These are phyloP conservation scores for Calonectria pseudoreteaudii DNA, from an alignment of 2,329 filamentous ascomycete genomes.

Conservation along the genomic window DNA sequence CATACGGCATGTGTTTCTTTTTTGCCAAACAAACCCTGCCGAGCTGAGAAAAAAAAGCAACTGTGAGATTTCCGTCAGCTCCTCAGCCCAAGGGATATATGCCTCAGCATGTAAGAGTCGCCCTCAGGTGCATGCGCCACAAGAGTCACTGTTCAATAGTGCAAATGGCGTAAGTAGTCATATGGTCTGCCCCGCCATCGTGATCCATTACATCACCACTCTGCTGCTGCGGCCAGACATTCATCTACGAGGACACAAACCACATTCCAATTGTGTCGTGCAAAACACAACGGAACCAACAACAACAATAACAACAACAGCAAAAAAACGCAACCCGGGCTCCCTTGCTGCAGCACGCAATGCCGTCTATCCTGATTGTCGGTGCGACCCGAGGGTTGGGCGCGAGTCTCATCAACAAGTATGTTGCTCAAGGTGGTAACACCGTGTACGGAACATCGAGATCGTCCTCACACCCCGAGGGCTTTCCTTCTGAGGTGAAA, in stretches of 20 bases:
- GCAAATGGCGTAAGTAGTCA: constrained; percentile 13
- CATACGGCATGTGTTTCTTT: neutral
- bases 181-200: constrained; percentile 24
- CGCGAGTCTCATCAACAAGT: constrained; percentile 68
- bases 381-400: constrained; percentile 78
- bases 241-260: constrained; percentile 7
- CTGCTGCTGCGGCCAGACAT: neutral
- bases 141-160: constrained; percentile 19
- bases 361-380: constrained; percentile 69
- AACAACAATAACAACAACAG: neutral
- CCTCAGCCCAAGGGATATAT: neutral
- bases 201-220: constrained; percentile 36
- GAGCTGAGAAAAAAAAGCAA: neutral
- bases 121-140: neutral
- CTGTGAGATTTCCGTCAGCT: neutral
- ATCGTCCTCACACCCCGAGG: constrained; percentile 56
- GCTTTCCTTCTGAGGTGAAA: constrained; percentile 56
- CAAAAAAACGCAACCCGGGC: neutral
- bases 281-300: neutral
- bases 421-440: constrained; percentile 60
- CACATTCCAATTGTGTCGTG: constrained; percentile 1
- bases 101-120: neutral
- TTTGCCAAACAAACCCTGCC: neutral
- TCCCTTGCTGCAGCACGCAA: constrained; percentile 31
- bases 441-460: constrained; percentile 72